Evolutionary conservation across 2,329 filamentous ascomycete genomes (phyloP), one percentile per base, ranked within the genome.

Genomic region (Eutypa lata): DNA sequence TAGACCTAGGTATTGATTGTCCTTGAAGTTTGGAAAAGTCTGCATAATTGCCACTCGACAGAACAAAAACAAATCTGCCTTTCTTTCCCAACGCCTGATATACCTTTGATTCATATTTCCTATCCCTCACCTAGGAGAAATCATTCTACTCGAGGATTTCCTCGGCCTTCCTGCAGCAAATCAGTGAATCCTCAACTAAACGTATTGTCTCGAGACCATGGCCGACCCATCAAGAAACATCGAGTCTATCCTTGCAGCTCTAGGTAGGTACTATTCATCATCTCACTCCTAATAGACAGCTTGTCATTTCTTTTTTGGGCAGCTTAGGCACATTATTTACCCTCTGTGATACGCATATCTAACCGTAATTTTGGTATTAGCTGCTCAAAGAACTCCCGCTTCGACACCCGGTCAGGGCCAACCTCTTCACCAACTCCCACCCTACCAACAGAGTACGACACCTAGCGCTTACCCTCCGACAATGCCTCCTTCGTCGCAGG

Each of bases 331-430:
- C 49, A 65, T 61, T 43, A 18, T 33, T 24, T 48, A 26, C 16
- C 31, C 56, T 26, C 7, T 10, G 16, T 4, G 21, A 11, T n/a
- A 40, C 49, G 35, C 26, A 46, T 54, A 33, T 57, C 61, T 64
- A 55, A 65, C 58, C 42, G 50, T 48, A 19, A 42, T 37, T 31
- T 49, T 54, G 48, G 48, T 49, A 46, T 50, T 61, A 78, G 74
- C 74, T 44, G 74, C 76, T 37, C 76, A 78, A 65, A 71, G 73
- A 59, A 72, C 73, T 44, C 66, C 73, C 14, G 67, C 70, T 16
- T 63, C 73, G 11, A 73, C 76, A 7, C 69, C 76, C 26, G 70
- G 66, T 21, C 76, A 78, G 54, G 71, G 66, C 37, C 74, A 75
- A 56, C 70, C 71, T 37, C 55, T 67, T 65, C 58, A 68, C 61